Evolutionary conservation across 2,329 filamentous ascomycete species (phyloP).

Genomic region (Fusarium sp.): DNA sequence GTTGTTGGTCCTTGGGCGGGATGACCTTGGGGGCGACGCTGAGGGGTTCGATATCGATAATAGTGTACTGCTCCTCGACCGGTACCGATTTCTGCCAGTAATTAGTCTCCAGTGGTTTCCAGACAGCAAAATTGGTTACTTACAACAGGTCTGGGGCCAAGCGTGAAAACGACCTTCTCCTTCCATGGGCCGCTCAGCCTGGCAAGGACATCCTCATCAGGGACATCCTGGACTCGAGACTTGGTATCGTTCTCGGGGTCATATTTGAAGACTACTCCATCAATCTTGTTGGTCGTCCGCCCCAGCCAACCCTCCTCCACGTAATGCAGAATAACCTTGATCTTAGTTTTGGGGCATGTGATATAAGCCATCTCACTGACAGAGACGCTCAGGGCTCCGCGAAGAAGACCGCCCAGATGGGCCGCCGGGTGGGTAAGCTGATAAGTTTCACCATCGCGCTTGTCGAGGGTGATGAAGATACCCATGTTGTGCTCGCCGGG

Average conservation of each 20-base stretch:
- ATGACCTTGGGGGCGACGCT: slow-evolving; percentile 83
- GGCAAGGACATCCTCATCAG: slow-evolving; percentile 86
- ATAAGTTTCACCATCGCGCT: slow-evolving; percentile 89
- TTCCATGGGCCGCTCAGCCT: slow-evolving; percentile 91
- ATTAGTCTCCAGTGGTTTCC: slow-evolving; percentile 18
- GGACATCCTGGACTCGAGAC: slow-evolving; percentile 86
- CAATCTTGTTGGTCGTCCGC: slow-evolving; percentile 90
- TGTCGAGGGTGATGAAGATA: slow-evolving; percentile 91
- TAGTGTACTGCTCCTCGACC: slow-evolving; percentile 75
- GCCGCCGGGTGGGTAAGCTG: slow-evolving; percentile 96
- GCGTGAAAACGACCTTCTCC: slow-evolving; percentile 74
- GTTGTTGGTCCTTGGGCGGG: slow-evolving; percentile 83
- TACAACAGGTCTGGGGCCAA: slow-evolving; percentile 75
- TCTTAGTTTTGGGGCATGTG: slow-evolving; percentile 88
- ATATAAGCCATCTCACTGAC: slow-evolving; percentile 93
- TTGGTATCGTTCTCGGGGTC: slow-evolving; percentile 89
- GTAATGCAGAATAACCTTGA: slow-evolving; percentile 95
- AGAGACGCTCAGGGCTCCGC: slow-evolving; percentile 89
- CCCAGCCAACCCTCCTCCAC: slow-evolving; percentile 96
- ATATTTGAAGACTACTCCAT: slow-evolving; percentile 92
- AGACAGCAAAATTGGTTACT: slow-evolving; percentile 52
- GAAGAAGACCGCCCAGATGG: slow-evolving; percentile 88
- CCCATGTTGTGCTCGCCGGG: slow-evolving; percentile 95
- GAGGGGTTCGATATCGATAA: slow-evolving; percentile 92
- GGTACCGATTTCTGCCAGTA: slow-evolving; percentile 59